These are phyloP conservation scores for Williopsis jadinii DNA, from an alignment of 1,139 yeast species.

Conservation along the genomic window DNA sequence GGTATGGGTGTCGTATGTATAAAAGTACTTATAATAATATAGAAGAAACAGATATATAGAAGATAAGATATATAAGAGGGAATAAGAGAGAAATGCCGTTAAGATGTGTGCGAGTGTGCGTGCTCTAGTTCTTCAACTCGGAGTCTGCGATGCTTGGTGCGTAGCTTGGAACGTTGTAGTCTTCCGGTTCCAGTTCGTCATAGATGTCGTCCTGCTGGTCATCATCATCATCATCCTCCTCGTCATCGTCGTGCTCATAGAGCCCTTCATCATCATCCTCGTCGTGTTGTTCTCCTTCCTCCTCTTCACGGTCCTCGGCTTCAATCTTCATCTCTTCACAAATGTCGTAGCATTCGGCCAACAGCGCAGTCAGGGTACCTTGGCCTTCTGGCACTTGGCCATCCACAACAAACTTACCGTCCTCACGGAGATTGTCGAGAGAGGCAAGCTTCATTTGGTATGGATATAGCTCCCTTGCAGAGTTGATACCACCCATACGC, in stretches of 20 bases:
- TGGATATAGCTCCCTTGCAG: conserved; percentile 85
- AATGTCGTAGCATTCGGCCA: conserved; percentile 93
- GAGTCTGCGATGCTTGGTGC: conserved; percentile 18
- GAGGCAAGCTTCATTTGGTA: conserved; percentile 91
- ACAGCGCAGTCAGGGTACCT: conserved; percentile 80
- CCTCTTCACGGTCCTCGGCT: conserved; percentile 48
- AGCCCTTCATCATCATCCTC: conserved; percentile 13
- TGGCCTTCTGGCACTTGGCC: conserved; percentile 95
- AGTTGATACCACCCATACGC: conserved; percentile 85
- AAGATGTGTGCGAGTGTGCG: not conserved
- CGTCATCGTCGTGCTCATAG: conserved; percentile 12
- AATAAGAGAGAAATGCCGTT: too few species aligned
- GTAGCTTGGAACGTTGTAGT: conserved; percentile 14
- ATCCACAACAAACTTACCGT: conserved; percentile 86
- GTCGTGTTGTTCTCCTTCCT: conserved; percentile 1
- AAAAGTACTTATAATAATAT: too few species aligned
- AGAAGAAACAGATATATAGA: too few species aligned
- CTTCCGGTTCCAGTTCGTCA: conserved; percentile 11
- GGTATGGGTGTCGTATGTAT: too few species aligned
- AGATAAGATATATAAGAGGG: too few species aligned
- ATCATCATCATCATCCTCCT: conserved; percentile 19
- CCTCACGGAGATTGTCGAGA: conserved; percentile 75
- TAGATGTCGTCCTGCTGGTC: conserved; percentile 15
- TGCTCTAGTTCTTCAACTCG: not conserved
- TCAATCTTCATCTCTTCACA: conserved; percentile 86